Evolutionary conservation across 1,284 basidiomycete genomes (phyloP).

Genomic region (Cystobasidium pallidum): DNA sequence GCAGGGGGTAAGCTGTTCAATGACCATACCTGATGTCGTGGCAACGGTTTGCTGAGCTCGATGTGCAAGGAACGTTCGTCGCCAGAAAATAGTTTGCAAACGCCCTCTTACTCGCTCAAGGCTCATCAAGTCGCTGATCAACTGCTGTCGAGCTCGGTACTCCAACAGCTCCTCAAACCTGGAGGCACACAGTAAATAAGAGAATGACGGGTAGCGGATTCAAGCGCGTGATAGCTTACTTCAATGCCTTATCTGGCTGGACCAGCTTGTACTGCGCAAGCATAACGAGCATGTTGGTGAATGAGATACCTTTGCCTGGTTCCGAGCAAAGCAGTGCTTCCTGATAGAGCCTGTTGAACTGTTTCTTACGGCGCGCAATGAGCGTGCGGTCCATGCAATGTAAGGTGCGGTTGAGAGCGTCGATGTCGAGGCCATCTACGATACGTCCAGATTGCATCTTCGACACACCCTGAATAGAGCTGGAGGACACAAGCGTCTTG

Average conservation of each 20-base stretch:
- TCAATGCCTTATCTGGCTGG: constrained; percentile 81
- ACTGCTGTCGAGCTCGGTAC: constrained; percentile 73
- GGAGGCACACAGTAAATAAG: not conserved
- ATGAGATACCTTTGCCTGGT: constrained; percentile 79
- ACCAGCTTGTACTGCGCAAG: constrained; percentile 92
- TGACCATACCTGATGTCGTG: constrained; percentile 3
- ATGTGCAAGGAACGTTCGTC: constrained; percentile 67
- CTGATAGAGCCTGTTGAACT: constrained; percentile 77
- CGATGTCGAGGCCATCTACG: constrained; percentile 67
- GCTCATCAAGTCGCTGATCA: constrained; percentile 79
- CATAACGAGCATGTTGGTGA: constrained; percentile 85
- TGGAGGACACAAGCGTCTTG: constrained; percentile 60
- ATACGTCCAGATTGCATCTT: not conserved
- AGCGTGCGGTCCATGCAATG: constrained; percentile 67
- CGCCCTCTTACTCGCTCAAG: constrained; percentile 79
- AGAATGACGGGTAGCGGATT: no score
- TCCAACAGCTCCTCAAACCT: constrained; percentile 80
- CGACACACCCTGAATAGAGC: not conserved
- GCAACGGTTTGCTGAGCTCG: constrained; percentile 54
- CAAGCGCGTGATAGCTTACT: constrained; percentile 63
- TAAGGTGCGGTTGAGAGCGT: constrained; percentile 66
- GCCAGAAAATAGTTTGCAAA: constrained; percentile 72
- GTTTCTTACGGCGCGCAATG: constrained; percentile 68
- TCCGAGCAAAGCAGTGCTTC: constrained; percentile 78
- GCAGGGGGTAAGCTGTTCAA: no score